Evolutionary conservation across 2,329 filamentous ascomycete genomes (phyloP).

Genomic region (Endocalyx cinctus): DNA sequence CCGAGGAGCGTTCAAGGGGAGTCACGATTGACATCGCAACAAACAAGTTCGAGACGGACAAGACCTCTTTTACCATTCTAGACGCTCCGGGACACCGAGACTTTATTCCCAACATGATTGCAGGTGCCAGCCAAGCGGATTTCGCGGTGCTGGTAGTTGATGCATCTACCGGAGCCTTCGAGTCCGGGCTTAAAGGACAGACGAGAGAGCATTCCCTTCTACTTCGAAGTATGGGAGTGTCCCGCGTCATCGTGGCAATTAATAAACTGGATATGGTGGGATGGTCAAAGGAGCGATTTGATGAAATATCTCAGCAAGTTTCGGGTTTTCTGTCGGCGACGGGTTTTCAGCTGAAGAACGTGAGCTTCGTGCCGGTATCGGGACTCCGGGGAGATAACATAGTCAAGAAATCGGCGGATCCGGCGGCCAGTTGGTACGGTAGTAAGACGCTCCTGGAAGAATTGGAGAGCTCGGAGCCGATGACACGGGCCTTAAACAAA

Average conservation of each 20-base stretch:
- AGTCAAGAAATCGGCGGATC: conserved; percentile 50
- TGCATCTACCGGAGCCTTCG: conserved; percentile 83
- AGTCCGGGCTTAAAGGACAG: conserved; percentile 88
- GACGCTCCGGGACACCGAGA: conserved; percentile 93
- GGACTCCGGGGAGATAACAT: conserved; percentile 89
- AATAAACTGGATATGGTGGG: conserved; percentile 89
- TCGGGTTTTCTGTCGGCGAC: conserved; percentile 76
- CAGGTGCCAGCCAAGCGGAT: conserved; percentile 90
- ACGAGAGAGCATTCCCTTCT: conserved; percentile 91
- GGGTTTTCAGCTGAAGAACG: conserved; percentile 75
- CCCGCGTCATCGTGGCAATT: conserved; percentile 81
- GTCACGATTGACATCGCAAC: conserved; percentile 97
- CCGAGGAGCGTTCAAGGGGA: conserved; percentile 82
- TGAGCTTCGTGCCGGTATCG: conserved; percentile 85
- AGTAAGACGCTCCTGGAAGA: conserved; percentile 78
- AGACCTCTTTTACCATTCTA: conserved; percentile 84
- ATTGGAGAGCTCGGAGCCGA: conserved; percentile 76
- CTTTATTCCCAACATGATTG: conserved; percentile 99
- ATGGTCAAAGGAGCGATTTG: conserved; percentile 80
- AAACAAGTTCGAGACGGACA: conserved; percentile 87
- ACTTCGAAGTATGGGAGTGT: conserved; percentile 84
- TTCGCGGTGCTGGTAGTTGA: conserved; percentile 95
- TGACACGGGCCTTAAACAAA: conserved; percentile 65
- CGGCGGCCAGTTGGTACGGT: conserved; percentile 69
- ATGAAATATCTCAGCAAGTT: conserved; percentile 80